Conservation (phyloP, 495 filamentous ascomycete genomes). For the Astrothelium macrocarpum region DNA sequence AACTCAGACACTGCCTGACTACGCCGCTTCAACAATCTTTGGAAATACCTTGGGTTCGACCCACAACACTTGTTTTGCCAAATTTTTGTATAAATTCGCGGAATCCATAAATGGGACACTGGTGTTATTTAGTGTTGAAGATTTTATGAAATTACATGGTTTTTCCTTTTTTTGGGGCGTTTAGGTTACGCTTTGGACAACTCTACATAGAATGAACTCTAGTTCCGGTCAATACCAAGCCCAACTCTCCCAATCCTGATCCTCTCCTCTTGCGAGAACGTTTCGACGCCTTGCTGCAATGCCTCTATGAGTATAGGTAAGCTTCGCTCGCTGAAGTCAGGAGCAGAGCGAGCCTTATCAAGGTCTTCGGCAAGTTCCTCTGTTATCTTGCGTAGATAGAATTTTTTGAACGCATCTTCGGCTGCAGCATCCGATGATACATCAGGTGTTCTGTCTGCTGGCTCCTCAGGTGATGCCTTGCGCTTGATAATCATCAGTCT, state of each 20-base stretch:
- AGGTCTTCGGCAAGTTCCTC: slow-evolving; percentile 23
- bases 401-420: slow-evolving; percentile 15
- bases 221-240: neutral
- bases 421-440: neutral
- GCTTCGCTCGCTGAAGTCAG: slow-evolving; percentile 15
- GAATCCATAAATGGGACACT: neutral
- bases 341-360: slow-evolving; percentile 18
- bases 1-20: slow-evolving; percentile 25
- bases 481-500: neutral
- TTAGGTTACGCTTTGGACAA: no score
- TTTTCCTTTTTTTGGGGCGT: no score
- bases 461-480: neutral
- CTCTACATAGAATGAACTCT: neutral
- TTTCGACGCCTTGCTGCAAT: slow-evolving; percentile 16
- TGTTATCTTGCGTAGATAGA: slow-evolving; percentile 20
- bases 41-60: slow-evolving; percentile 20
- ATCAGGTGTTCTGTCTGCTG: neutral
- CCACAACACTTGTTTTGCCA: slow-evolving; percentile 12
- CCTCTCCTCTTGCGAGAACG: slow-evolving; percentile 17
- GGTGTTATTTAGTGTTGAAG: no score
- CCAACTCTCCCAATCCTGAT: slow-evolving; percentile 10
- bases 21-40: slow-evolving; percentile 27
- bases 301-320: slow-evolving; percentile 16
- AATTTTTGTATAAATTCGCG: slow-evolving; percentile 10
- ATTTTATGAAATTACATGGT: no score